These are phyloP conservation scores for Alnus glutinosa DNA, from an alignment of 306 rosid genomes.

Conservation along the genomic window DNA sequence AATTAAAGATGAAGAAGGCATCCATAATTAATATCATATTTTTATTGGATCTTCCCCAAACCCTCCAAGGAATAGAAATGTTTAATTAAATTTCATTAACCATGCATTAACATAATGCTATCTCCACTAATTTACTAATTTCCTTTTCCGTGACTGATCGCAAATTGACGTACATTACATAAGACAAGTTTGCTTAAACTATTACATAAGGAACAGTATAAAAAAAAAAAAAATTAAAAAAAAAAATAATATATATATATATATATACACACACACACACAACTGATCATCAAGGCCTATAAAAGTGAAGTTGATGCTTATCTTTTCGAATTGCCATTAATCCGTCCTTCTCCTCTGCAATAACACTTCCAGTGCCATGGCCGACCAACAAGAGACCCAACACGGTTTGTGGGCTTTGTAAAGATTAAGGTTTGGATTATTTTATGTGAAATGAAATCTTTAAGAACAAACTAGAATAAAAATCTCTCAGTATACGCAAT, in stretches of 20 bases:
- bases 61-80: not conserved
- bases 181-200: not conserved
- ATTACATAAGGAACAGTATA: not conserved
- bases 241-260: too few relatives aligned
- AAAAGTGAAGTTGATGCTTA: not conserved
- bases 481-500: not conserved
- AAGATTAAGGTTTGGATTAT: slow-evolving; percentile 7
- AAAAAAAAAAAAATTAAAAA: too few relatives aligned
- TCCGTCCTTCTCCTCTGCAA: slow-evolving; percentile 22
- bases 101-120: not conserved
- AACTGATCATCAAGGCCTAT: not conserved
- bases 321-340: not conserved
- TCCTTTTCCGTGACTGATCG: not conserved
- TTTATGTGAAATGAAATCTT: not conserved
- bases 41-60: not conserved
- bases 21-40: too few relatives aligned
- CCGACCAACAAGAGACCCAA: not conserved
- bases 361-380: slow-evolving; percentile 28
- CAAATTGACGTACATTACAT: not conserved
- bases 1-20: too few relatives aligned
- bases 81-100: not conserved
- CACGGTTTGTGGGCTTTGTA: not conserved
- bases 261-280: too few relatives aligned
- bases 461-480: too few relatives aligned
- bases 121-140: not conserved